Conservation (phyloP, 2,329 filamentous ascomycete genomes). For the Colletotrichum sp. region DNA sequence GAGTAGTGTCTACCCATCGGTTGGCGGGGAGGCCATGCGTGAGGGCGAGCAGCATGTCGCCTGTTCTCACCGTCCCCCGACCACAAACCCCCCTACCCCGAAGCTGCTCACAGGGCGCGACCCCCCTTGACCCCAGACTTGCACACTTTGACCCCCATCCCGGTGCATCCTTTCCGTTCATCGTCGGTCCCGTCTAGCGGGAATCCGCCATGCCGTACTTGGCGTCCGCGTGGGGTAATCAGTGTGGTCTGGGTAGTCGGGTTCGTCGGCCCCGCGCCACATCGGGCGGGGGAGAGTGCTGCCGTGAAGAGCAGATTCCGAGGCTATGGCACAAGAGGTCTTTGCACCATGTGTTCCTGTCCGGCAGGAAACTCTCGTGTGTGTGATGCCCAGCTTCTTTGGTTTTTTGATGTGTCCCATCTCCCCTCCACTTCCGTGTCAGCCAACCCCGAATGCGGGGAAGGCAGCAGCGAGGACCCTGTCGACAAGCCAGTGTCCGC, state of each 20-base stretch:
- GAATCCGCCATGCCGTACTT: conserved; percentile 12
- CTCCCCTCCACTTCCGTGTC: conserved; percentile 32
- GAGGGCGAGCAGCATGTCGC: conserved; percentile 15
- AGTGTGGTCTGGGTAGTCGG: conserved; percentile 9
- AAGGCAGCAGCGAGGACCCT: conserved; percentile 34
- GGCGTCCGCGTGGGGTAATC: conserved; percentile 18
- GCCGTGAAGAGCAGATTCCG: background rate
- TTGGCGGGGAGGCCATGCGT: background rate
- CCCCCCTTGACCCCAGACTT: background rate
- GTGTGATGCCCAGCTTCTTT: conserved; percentile 34
- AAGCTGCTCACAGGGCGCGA: conserved; percentile 2
- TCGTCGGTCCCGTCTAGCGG: conserved; percentile 18
- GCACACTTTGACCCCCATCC: conserved; percentile 21
- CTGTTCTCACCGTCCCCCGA: background rate
- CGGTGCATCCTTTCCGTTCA: conserved; percentile 1
- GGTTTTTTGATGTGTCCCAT: conserved; percentile 26
- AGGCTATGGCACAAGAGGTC: conserved; percentile 18
- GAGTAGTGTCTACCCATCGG: background rate
- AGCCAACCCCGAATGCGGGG: conserved; percentile 13
- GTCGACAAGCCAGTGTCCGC: conserved; percentile 52
- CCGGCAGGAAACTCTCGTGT: conserved; percentile 32
- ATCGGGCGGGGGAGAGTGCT: background rate
- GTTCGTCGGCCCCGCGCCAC: conserved; percentile 4
- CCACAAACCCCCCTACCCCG: background rate
- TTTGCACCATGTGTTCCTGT: conserved; percentile 30